phyloP scores from a whole-genome alignment of 148 eudicot genomes.

The Arctostaphylos glauca region DNA sequence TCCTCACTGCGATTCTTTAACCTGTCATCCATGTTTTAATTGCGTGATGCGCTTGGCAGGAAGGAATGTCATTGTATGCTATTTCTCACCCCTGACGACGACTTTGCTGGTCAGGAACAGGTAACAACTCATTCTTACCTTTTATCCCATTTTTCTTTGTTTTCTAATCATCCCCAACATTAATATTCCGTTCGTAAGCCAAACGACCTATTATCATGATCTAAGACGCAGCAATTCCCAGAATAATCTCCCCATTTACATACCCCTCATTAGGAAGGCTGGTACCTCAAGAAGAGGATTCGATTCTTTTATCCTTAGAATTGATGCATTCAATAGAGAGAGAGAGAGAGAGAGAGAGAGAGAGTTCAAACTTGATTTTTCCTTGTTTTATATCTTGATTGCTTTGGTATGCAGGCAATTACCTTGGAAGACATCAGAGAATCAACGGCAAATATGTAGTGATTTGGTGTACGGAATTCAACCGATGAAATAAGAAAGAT shows the following conservation, averaged over 20 bases:
- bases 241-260: not conserved
- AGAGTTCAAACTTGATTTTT: not conserved
- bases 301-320: not conserved
- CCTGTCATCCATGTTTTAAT: constrained; percentile 11
- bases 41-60: constrained; percentile 42
- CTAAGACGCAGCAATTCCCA: not conserved
- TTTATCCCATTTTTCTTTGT: not conserved
- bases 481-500: too few relatives aligned
- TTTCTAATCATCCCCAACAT: too few relatives aligned
- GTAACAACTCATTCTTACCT: constrained; percentile 26
- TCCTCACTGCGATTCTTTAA: not conserved
- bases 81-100: constrained; percentile 90
- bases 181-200: too few relatives aligned
- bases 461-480: not conserved
- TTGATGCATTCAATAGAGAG: not conserved
- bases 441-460: constrained; percentile 61
- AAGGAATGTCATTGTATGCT: constrained; percentile 99
- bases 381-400: not conserved
- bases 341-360: not conserved
- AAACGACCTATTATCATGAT: not conserved
- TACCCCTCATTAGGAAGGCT: not conserved
- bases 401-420: constrained; percentile 43
- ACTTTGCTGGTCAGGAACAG: constrained; percentile 92
- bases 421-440: constrained; percentile 63
- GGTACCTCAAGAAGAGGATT: not conserved